phyloP scores from a whole-genome alignment of 2,329 filamentous ascomycete genomes.

The Exophiala bonariae region DNA sequence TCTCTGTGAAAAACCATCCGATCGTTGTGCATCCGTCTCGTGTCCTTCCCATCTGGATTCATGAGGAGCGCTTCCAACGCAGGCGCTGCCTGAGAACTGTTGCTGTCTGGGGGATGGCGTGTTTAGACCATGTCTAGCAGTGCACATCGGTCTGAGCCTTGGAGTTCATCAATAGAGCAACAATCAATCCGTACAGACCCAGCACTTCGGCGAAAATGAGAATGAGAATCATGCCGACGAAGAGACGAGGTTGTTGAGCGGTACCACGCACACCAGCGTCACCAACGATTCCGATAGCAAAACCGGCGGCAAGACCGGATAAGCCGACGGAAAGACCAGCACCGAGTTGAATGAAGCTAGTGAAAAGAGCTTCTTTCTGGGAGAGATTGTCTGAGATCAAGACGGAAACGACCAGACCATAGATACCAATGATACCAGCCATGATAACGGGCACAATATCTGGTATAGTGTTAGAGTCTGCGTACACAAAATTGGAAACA shows the following conservation, averaged over 20 bases:
- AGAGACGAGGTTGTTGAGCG: constrained; percentile 49
- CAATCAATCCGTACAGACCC: constrained; percentile 99
- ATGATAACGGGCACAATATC: constrained; percentile 64
- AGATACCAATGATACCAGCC: constrained; percentile 99
- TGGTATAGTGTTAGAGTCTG: constrained; percentile 4
- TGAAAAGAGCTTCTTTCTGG: constrained; percentile 72
- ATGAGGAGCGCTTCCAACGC: constrained; percentile 18
- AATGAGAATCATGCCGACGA: constrained; percentile 98
- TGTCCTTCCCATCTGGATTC: background rate
- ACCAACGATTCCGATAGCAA: constrained; percentile 81
- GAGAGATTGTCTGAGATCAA: constrained; percentile 77
- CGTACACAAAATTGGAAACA: background rate
- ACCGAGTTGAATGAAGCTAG: constrained; percentile 82
- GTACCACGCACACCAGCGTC: constrained; percentile 54
- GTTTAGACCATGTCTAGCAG: constrained; percentile 52
- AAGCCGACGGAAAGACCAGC: constrained; percentile 80
- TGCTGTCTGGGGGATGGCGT: background rate
- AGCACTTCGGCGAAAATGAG: constrained; percentile 99
- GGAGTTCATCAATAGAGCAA: constrained; percentile 99
- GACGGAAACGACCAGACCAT: constrained; percentile 85
- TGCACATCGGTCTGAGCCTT: constrained; percentile 68
- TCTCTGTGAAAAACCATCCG: background rate
- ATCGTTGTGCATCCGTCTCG: background rate
- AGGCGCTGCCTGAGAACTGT: constrained; percentile 10
- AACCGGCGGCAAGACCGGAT: constrained; percentile 77